A percentile compares a stretch with the other conserved stretches of the same genome.
These are phyloP conservation scores for Aurantiochytrium sp. DNA, from an alignment of 108 stramenopile genomes.

Conservation along the genomic window DNA sequence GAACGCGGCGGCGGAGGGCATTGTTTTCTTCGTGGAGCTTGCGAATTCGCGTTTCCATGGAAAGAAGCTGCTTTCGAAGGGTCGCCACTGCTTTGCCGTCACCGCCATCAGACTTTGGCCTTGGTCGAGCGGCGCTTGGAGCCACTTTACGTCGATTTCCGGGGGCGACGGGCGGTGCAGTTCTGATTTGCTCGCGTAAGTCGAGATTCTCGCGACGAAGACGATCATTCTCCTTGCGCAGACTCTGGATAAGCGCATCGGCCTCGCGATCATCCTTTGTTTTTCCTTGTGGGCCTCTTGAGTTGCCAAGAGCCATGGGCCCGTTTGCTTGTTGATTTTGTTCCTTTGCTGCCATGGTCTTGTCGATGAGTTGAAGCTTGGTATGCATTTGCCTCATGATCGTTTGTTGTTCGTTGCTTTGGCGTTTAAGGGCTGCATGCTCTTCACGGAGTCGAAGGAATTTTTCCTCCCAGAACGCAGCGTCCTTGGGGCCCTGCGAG, in stretches of 20 bases:
- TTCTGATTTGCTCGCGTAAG: neutral
- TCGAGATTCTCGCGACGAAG: neutral
- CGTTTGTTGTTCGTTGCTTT: conserved; percentile 36
- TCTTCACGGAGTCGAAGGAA: conserved; percentile 32
- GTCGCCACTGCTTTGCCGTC: conserved; percentile 13
- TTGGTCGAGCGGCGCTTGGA: neutral
- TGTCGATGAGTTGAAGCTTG: neutral
- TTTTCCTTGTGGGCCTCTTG: neutral
- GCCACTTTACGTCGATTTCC: neutral
- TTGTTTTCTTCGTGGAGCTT: conserved; percentile 23
- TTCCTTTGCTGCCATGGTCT: neutral
- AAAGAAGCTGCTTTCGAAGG: conserved; percentile 27
- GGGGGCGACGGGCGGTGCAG: neutral
- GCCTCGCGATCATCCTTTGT: conserved; percentile 28
- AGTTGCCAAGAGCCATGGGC: neutral
- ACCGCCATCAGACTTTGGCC: neutral
- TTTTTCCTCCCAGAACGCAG: conserved; percentile 32
- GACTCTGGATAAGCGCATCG: neutral
- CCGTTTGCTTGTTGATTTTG: conserved; percentile 15
- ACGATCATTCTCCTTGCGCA: conserved; percentile 2
- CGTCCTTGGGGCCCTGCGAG: neutral
- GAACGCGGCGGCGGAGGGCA: conserved; percentile 10
- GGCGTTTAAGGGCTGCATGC: conserved; percentile 34
- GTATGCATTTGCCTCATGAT: conserved; percentile 2
- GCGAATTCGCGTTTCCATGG: conserved; percentile 12